Evolutionary conservation across 1,284 basidiomycete genomes (phyloP).

Genomic region (Leccinum angustisporum): DNA sequence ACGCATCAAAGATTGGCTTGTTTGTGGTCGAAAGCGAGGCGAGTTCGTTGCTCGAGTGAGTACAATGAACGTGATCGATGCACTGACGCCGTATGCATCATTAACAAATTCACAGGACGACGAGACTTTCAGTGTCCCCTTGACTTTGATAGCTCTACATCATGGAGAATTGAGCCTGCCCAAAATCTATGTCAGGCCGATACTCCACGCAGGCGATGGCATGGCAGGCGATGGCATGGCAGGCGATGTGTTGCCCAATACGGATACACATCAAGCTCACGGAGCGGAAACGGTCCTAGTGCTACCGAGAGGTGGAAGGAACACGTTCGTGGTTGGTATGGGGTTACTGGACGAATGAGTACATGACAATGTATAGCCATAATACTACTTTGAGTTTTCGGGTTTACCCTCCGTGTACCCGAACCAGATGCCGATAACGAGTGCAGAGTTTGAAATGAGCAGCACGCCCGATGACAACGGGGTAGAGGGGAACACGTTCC

Average conservation of each 20-base stretch:
- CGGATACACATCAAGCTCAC: slow-evolving; percentile 73
- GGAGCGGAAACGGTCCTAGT: slow-evolving; percentile 75
- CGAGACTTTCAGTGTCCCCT: slow-evolving; percentile 50
- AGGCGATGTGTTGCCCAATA: slow-evolving; percentile 56
- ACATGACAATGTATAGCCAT: not conserved
- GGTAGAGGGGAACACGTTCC: slow-evolving; percentile 88
- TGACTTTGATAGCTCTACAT: slow-evolving; percentile 77
- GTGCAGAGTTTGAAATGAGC: slow-evolving; percentile 52
- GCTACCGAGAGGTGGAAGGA: slow-evolving; percentile 74
- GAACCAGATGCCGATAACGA: slow-evolving; percentile 68
- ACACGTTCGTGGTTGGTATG: slow-evolving; percentile 76
- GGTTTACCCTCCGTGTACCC: slow-evolving; percentile 45
- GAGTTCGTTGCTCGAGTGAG: slow-evolving; percentile 69
- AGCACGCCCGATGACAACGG: slow-evolving; percentile 65
- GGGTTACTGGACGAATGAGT: slow-evolving; percentile 37
- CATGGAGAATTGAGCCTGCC: slow-evolving; percentile 75
- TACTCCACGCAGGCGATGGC: slow-evolving; percentile 43
- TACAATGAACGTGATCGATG: slow-evolving; percentile 1
- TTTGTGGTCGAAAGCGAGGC: slow-evolving; percentile 78
- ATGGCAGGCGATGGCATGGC: slow-evolving; percentile 43
- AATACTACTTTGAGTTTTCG: slow-evolving; percentile 3
- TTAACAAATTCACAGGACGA: slow-evolving; percentile 48
- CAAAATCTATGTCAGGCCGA: slow-evolving; percentile 60
- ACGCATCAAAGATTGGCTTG: slow-evolving; percentile 74
- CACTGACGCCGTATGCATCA: not conserved